phyloP scores from a whole-genome alignment of 805 yeast species.

The Kluyveromyces nonfermentans region DNA sequence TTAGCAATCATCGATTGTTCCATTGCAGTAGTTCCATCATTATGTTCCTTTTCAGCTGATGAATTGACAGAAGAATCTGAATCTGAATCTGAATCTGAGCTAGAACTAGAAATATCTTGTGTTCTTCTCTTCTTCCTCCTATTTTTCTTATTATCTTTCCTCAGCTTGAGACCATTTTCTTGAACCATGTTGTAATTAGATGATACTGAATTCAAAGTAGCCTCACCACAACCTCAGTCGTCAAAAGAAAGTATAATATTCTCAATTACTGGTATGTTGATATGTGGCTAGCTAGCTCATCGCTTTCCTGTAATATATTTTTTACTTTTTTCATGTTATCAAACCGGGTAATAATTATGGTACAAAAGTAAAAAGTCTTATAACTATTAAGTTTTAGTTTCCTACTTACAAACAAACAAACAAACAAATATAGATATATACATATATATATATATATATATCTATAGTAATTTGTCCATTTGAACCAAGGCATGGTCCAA shows the following conservation, averaged over 20 bases:
- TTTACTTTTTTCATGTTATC: not conserved
- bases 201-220: not conserved
- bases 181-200: not conserved
- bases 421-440: not conserved
- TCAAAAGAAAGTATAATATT: too few species aligned
- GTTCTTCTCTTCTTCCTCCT: conserved; percentile 79
- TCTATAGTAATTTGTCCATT: conserved; percentile 42
- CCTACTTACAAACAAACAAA: too few species aligned
- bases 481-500: conserved; percentile 77
- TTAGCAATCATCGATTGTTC: conserved; percentile 5
- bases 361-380: not conserved
- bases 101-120: conserved; percentile 53
- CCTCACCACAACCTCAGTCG: not conserved
- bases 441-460: not conserved
- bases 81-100: conserved; percentile 30
- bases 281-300: conserved; percentile 12
- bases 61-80: not conserved
- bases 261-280: conserved; percentile 9
- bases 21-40: conserved; percentile 7
- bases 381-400: not conserved
- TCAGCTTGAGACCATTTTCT: not conserved
- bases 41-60: conserved; percentile 12
- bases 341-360: not conserved
- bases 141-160: conserved; percentile 32
- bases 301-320: not conserved